Evolutionary conservation across 495 filamentous ascomycete species (phyloP).

Genomic region (Elaphomyces granulatus): DNA sequence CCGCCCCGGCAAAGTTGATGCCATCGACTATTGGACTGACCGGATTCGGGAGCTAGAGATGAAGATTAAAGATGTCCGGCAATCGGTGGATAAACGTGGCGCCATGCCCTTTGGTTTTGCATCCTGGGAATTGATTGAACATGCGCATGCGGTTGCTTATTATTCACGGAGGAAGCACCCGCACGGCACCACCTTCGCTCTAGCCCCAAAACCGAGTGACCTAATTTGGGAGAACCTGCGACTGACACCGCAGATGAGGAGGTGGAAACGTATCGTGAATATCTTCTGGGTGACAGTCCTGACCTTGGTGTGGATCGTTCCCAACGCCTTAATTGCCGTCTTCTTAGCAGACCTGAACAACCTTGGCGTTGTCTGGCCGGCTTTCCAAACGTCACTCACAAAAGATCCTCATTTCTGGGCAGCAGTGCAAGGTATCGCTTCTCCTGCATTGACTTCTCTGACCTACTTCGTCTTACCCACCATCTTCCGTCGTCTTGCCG

Average conservation of each 20-base stretch:
- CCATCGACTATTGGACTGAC: constrained; percentile 83
- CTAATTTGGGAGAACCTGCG: constrained; percentile 93
- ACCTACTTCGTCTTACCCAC: constrained; percentile 82
- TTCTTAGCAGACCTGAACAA: constrained; percentile 79
- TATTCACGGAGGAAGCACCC: constrained; percentile 64
- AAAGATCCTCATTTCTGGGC: constrained; percentile 56
- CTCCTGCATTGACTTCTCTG: constrained; percentile 80
- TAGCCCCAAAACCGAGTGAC: constrained; percentile 81
- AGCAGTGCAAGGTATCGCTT: constrained; percentile 81
- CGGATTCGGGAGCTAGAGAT: constrained; percentile 72
- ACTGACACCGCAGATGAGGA: constrained; percentile 47
- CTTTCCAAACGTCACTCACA: constrained; percentile 50
- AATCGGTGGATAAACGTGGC: constrained; percentile 69
- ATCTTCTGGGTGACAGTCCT: constrained; percentile 69
- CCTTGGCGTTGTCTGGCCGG: constrained; percentile 64
- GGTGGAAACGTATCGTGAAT: constrained; percentile 60
- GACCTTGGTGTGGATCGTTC: constrained; percentile 82
- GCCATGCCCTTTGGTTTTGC: constrained; percentile 89
- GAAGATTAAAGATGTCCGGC: constrained; percentile 68
- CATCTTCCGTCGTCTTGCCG: constrained; percentile 73
- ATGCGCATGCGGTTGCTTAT: constrained; percentile 81
- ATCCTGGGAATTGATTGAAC: constrained; percentile 73
- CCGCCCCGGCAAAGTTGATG: constrained; percentile 52
- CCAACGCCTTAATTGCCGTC: constrained; percentile 88
- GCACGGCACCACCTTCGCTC: constrained; percentile 57